Evolutionary conservation across 441 rosid species (phyloP), one percentile per base, ranked within the genome.

Genomic region (Francoa sonchifolia): DNA sequence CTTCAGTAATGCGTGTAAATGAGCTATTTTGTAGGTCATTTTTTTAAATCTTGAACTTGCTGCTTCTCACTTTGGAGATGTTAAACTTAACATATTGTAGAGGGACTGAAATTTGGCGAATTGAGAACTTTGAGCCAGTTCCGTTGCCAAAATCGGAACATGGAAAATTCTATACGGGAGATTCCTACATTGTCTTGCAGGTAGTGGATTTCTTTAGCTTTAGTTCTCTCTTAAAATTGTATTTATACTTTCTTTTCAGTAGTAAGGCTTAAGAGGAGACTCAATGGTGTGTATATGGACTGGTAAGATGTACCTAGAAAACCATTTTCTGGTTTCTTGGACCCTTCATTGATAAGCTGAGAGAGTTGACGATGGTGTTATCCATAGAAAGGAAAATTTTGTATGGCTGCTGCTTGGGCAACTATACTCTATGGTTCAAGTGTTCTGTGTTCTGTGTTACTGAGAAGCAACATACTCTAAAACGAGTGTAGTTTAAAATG

Each of bases 61-160:
- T n/a, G 36, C 54, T 44, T 66, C 51, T 21, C 13, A 20, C 15
- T 59, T 14, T 22, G 47, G 40, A 42, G 23, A 28, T 66, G 74
- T 73, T 59, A 10, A 57, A 47, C 93, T 71, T 72, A 62, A 83
- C 81, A 26, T 47, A 60, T 33, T 38, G n/a, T 54, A 92, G 99
- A 45, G 99, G 99, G 43, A 74, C 76, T 66, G 99, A 92, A 47
- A 92, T 84, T 47, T 92, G 99, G 99, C 78, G 93, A 55, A 81
- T 87, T 23, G 99, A 92, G 80, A 74, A 87, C 67, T 87, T 87
- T 48, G 88, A 73, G 58, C 87, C 87, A 2, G 84, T 81, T 67
- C 85, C 79, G 14, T 39, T 87, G 55, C 89, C 94, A 33, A 79
- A 77, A 54, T 73, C 99, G 18, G 94, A 79, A 3, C 47, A 87